A percentile compares a stretch with the other conserved stretches of the same genome.
Evolutionary conservation across 805 yeast species (phyloP).

Genomic region (Priceomyces medius): DNA sequence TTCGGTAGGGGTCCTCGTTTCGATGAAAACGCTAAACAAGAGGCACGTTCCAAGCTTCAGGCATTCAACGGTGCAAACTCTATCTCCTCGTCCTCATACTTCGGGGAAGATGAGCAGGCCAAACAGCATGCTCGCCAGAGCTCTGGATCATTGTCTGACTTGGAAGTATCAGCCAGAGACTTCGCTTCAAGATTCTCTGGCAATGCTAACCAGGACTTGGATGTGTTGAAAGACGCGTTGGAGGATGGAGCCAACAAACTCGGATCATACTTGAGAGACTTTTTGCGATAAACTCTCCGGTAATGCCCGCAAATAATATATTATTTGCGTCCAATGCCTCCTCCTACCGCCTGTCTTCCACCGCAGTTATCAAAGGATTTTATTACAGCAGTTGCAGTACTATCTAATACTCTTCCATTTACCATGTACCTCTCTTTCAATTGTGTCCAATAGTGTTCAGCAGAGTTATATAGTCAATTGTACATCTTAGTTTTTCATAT

Average conservation of each 20-base stretch:
- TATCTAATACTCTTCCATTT: neutral
- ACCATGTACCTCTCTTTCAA: neutral
- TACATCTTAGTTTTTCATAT: neutral
- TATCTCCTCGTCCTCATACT: slow-evolving; percentile 89
- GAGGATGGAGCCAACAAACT: slow-evolving; percentile 92
- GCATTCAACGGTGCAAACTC: slow-evolving; percentile 83
- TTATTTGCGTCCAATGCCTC: too few relatives aligned
- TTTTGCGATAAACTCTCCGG: slow-evolving; percentile 45
- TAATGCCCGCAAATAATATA: too few relatives aligned
- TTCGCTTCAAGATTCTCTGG: slow-evolving; percentile 67
- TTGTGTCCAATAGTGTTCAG: neutral
- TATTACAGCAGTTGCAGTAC: neutral
- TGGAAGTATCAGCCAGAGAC: slow-evolving; percentile 60
- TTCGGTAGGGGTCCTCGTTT: slow-evolving; percentile 82
- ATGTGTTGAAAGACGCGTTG: slow-evolving; percentile 83
- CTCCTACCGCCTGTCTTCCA: too few relatives aligned
- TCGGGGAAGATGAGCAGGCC: slow-evolving; percentile 73
- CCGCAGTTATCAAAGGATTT: too few relatives aligned
- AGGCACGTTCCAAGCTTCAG: slow-evolving; percentile 79
- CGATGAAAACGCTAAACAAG: slow-evolving; percentile 74
- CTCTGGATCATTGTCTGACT: slow-evolving; percentile 37
- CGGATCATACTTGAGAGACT: slow-evolving; percentile 83
- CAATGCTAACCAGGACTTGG: slow-evolving; percentile 85
- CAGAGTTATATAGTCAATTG: slow-evolving; percentile 1
- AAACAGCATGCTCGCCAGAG: slow-evolving; percentile 24